Conservation (phyloP, 2,329 filamentous ascomycete species). For the Camillea tinctor region DNA sequence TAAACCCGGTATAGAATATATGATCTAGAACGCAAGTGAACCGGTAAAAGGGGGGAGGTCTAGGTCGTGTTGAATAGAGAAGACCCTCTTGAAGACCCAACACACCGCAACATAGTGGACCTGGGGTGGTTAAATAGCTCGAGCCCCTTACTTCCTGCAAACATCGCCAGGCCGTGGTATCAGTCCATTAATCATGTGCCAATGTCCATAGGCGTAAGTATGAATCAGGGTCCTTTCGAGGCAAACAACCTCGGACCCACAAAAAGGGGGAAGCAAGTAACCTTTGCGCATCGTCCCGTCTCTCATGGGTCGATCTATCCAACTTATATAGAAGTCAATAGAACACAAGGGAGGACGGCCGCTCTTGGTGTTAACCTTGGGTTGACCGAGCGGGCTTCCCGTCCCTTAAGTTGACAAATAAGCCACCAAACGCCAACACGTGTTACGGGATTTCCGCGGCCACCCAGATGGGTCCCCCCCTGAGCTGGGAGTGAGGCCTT, state of each 20-base stretch:
- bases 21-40: not conserved
- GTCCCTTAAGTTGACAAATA: not conserved
- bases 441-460: not conserved
- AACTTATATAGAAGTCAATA: not conserved
- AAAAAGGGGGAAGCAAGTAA: constrained; percentile 12
- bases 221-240: not conserved
- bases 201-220: not conserved
- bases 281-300: constrained; percentile 10
- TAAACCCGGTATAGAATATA: not conserved
- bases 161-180: not conserved
- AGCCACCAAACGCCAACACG: not conserved
- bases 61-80: not conserved
- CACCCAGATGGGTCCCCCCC: not conserved
- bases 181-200: not conserved
- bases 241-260: constrained; percentile 10
- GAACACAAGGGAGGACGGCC: not conserved
- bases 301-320: not conserved
- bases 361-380: not conserved
- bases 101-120: no score
- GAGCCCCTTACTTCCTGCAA: not conserved
- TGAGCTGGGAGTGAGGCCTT: no score
- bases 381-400: not conserved
- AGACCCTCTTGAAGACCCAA: not conserved
- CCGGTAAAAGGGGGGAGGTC: not conserved
- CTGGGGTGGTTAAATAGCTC: not conserved